Conservation (phyloP, 2,329 filamentous ascomycete species). For the Aspergillus sp. region DNA sequence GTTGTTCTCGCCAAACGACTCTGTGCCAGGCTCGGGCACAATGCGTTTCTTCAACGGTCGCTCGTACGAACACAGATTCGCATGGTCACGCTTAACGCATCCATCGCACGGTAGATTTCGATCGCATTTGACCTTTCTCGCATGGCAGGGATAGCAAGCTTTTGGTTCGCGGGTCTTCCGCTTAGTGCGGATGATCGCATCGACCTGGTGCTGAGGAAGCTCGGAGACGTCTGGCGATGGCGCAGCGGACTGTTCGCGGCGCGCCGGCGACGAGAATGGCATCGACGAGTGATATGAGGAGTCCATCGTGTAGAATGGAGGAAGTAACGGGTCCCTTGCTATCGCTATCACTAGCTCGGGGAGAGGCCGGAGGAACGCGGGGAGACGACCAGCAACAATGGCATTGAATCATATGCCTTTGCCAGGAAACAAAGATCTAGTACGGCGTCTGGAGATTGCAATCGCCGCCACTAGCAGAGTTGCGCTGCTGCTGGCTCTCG, state of each 20-base stretch:
- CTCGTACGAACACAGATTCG: slow-evolving; percentile 41
- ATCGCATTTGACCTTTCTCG: slow-evolving; percentile 42
- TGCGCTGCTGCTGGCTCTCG: too few relatives aligned
- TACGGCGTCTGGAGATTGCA: too few relatives aligned
- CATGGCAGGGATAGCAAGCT: slow-evolving; percentile 39
- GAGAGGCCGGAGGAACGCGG: background rate
- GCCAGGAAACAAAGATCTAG: too few relatives aligned
- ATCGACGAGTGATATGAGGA: slow-evolving; percentile 22
- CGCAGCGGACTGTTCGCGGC: slow-evolving; percentile 15
- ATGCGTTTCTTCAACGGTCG: slow-evolving; percentile 38
- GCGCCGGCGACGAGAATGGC: slow-evolving; percentile 21
- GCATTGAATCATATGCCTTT: too few relatives aligned
- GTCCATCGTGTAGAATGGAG: slow-evolving; percentile 12
- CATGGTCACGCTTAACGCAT: slow-evolving; percentile 41
- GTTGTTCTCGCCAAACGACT: slow-evolving; percentile 16
- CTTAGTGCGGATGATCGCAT: slow-evolving; percentile 40
- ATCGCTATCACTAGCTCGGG: background rate
- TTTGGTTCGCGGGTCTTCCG: slow-evolving; percentile 40
- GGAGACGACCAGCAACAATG: background rate
- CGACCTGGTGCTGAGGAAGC: slow-evolving; percentile 37
- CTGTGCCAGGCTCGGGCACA: slow-evolving; percentile 12
- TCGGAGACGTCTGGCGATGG: slow-evolving; percentile 26
- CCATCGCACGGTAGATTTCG: slow-evolving; percentile 41
- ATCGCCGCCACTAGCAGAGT: too few relatives aligned
- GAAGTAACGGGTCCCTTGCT: too few relatives aligned